Percentiles rank a stretch among this genome's conserved stretches.
phyloP scores from a whole-genome alignment of 2,329 filamentous ascomycete species.

The Exserohilum rostratum region DNA sequence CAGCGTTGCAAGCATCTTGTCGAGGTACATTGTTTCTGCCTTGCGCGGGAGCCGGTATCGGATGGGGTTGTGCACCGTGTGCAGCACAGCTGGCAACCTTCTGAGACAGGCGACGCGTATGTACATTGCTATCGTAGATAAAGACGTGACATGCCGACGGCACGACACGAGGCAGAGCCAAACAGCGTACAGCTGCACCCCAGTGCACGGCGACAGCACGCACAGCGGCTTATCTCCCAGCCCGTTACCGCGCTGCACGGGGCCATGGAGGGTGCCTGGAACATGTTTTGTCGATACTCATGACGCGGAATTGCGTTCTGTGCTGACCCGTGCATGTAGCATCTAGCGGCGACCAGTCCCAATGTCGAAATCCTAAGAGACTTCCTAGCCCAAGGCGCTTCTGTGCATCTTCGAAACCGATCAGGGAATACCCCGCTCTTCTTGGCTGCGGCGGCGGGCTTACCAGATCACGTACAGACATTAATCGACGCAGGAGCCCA shows the following conservation, averaged over 20 bases:
- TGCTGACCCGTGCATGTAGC: conserved; percentile 50
- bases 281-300: conserved; percentile 29
- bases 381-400: conserved; percentile 62
- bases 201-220: conserved; percentile 29
- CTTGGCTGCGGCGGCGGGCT: conserved; percentile 63
- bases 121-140: conserved; percentile 36
- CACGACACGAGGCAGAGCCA: conserved; percentile 26
- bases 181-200: conserved; percentile 24
- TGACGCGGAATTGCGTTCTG: conserved; percentile 38
- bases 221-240: conserved; percentile 40
- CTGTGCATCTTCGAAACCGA: conserved; percentile 65
- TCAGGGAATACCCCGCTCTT: conserved; percentile 64
- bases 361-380: conserved; percentile 62
- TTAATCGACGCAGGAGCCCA: conserved; percentile 64
- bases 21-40: conserved; percentile 17
- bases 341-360: conserved; percentile 63
- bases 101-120: conserved; percentile 29
- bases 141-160: conserved; percentile 35
- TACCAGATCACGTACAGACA: conserved; percentile 60
- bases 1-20: conserved; percentile 10
- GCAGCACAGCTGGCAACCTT: conserved; percentile 19
- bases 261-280: conserved; percentile 23
- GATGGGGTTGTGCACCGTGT: conserved; percentile 21
- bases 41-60: conserved; percentile 33
- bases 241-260: conserved; percentile 18